These are phyloP conservation scores for Fusarium nelsonii DNA, from an alignment of 2,329 filamentous ascomycete species.

Conservation along the genomic window DNA sequence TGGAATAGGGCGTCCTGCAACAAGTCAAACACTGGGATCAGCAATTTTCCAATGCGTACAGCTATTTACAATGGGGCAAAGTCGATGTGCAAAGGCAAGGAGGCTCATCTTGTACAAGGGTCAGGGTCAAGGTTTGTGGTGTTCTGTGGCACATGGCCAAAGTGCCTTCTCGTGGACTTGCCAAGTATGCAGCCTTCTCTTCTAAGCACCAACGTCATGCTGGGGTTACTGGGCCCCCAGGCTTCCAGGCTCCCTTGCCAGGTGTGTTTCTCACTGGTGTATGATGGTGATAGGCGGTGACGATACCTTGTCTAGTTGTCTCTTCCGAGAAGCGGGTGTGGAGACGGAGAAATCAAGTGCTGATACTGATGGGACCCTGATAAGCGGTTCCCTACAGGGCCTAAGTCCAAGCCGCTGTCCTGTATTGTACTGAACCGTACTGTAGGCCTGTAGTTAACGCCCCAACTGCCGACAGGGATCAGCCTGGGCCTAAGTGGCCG, in stretches of 20 bases:
- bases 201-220: constrained; percentile 16
- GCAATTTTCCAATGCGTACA: neutral
- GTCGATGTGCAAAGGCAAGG: neutral
- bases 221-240: neutral
- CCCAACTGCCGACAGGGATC: constrained; percentile 42
- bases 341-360: constrained; percentile 27
- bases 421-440: neutral
- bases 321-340: constrained; percentile 23
- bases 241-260: constrained; percentile 3
- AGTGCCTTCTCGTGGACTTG: neutral
- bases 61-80: constrained; percentile 3
- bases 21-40: constrained; percentile 25
- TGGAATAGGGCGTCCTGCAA: constrained; percentile 18
- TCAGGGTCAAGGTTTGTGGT: constrained; percentile 4
- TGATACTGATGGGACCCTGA: constrained; percentile 16
- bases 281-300: constrained; percentile 36
- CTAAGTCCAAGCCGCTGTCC: neutral
- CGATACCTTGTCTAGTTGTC: constrained; percentile 30
- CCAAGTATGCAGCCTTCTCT: constrained; percentile 13
- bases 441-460: neutral
- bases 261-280: constrained; percentile 4
- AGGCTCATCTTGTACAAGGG: neutral
- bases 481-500: neutral
- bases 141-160: neutral
- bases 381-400: constrained; percentile 18